These are phyloP conservation scores for Xanthoparmelia taractica DNA, from an alignment of 495 filamentous ascomycete species.

Conservation along the genomic window DNA sequence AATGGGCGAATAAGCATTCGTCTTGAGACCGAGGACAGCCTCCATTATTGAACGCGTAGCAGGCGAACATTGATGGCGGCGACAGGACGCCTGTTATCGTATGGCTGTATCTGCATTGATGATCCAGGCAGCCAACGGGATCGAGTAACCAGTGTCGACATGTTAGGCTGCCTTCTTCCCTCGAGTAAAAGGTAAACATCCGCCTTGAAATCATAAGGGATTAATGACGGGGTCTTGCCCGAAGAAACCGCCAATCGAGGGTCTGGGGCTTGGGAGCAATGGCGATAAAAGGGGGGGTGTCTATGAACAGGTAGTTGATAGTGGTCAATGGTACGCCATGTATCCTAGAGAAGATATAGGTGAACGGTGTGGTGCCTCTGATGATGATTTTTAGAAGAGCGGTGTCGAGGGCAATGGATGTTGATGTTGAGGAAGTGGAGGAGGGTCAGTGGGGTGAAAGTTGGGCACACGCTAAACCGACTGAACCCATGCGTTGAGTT, in stretches of 20 bases:
- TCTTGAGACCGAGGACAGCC: conserved; percentile 8
- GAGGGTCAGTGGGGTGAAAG: not conserved
- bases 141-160: conserved; percentile 21
- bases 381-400: not conserved
- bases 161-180: conserved; percentile 3
- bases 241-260: not conserved
- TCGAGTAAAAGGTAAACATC: conserved; percentile 6
- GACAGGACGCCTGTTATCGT: conserved; percentile 11
- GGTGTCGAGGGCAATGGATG: not conserved
- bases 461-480: conserved; percentile 5
- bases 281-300: not conserved
- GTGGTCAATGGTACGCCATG: not conserved
- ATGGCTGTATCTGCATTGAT: conserved; percentile 17
- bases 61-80: conserved; percentile 17
- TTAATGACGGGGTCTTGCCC: not conserved
- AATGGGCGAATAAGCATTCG: conserved; percentile 17
- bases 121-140: conserved; percentile 13
- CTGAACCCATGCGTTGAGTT: not conserved
- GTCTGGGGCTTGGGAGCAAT: not conserved
- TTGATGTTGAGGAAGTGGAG: not conserved
- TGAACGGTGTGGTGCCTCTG: not conserved
- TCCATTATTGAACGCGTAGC: conserved; percentile 17
- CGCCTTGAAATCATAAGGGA: not conserved
- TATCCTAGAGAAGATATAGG: not conserved
- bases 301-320: not conserved